A percentile compares a stretch with the other conserved stretches of the same genome.
These are phyloP conservation scores for Rubus idaeus DNA, from an alignment of 306 rosid species.

Conservation along the genomic window DNA sequence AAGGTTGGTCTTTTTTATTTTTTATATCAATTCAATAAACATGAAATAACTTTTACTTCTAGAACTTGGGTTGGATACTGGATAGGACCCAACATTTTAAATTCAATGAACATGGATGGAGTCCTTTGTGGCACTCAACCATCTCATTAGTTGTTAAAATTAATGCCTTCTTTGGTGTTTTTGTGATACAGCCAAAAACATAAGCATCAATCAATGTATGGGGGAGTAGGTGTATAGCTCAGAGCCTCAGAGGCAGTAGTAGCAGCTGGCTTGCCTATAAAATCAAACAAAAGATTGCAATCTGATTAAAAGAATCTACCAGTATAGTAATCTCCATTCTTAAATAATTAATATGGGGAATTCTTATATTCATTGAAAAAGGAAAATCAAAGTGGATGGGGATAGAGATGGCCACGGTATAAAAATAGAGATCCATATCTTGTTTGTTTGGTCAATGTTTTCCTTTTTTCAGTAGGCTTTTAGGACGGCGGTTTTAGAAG, in stretches of 20 bases:
- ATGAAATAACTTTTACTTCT: background rate
- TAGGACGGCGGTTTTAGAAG: conserved; percentile 17
- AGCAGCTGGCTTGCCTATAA: background rate
- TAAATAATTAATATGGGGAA: background rate
- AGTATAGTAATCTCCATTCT: background rate
- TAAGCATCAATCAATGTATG: background rate
- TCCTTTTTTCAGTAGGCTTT: background rate
- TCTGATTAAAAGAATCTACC: background rate
- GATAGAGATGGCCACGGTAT: background rate
- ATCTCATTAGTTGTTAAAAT: background rate
- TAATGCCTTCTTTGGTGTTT: background rate
- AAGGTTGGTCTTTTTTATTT: too few relatives aligned
- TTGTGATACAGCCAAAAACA: background rate
- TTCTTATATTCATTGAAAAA: background rate
- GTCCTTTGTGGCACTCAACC: background rate
- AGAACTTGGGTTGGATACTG: background rate
- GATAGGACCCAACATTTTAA: background rate
- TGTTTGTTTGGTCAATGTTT: conserved; percentile 4
- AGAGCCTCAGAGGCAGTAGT: background rate
- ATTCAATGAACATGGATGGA: background rate
- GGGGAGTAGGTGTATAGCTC: background rate
- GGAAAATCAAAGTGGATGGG: background rate
- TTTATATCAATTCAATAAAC: too few relatives aligned
- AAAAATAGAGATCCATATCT: background rate
- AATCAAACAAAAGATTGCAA: conserved; percentile 15